Base-by-base conservation (phyloP, 177 flowering plant genomes). In the Vitis hybrid region DNA sequence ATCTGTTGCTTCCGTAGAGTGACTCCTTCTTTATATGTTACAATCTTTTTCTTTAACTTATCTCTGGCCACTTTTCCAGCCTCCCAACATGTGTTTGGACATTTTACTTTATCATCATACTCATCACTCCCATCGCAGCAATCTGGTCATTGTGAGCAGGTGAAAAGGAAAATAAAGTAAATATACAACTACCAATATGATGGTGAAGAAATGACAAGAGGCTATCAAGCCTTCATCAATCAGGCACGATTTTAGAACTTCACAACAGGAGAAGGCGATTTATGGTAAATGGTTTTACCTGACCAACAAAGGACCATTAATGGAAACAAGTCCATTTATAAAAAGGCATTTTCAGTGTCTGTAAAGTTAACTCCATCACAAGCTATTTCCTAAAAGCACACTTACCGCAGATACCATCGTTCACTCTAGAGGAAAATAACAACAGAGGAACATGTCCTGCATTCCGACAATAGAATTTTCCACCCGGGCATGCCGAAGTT, bases 51-150 rank as follows among this genome's bases (percentile, higher is more conserved):
- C 84, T 76, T 83, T 83, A 96, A 79, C 81, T 84, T 93, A 54
- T 91, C 94, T 70, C 99, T 80, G 61, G 98, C 97, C 32, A 81
- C 91, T 83, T 92, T 89, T 48, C 98, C 97, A 83, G 95, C 94
- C 78, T 93, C 99, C 99, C 99, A 96, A 68, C 99, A 96, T 24
- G 97, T 90, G 75, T 93, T 93, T 64, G 79, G 72, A 78, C 99
- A 96, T 69, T 78, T 85, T 52, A 84, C 82, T 70, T 77, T 83
- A 64, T 97, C 91, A 76, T 87, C 86, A 80, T 93, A 88, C 81
- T 93, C 99, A 77, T 96, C 99, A 83, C 97, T 91, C 66, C 99
- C 99, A 82, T 96, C 99, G 80, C 99, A 96, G 73, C 99, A 96
- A 78, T 96, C 99, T 95, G 73, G 71, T 66, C 64, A 70, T 57